phyloP scores from a whole-genome alignment of 306 rosid species.

The Cucumis melo region DNA sequence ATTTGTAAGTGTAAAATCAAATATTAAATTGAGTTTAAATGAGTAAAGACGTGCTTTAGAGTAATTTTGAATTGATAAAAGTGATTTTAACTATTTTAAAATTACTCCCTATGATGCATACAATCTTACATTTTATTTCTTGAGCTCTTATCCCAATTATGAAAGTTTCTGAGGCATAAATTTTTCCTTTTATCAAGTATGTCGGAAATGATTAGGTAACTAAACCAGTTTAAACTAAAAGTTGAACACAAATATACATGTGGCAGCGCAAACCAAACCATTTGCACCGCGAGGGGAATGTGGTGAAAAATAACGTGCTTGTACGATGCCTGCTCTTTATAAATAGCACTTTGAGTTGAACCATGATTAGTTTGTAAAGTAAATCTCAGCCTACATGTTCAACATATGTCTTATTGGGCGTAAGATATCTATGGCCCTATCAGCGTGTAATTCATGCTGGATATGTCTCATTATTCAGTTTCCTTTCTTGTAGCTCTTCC shows the following conservation, averaged over 20 bases:
- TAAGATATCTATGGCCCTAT: background rate
- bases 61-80: too few species aligned
- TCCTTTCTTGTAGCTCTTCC: constrained; percentile 66
- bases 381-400: background rate
- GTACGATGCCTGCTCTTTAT: background rate
- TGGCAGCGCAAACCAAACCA: background rate
- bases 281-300: background rate
- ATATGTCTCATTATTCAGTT: constrained; percentile 9
- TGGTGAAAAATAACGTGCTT: background rate
- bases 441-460: background rate
- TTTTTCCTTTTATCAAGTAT: background rate
- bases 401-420: background rate
- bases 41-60: too few species aligned
- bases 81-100: too few species aligned
- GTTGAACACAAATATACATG: background rate
- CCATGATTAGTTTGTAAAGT: background rate
- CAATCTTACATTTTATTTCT: background rate
- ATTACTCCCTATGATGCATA: too few species aligned
- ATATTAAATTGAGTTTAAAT: too few species aligned
- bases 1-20: too few species aligned
- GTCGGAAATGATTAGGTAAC: background rate
- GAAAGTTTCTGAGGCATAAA: background rate
- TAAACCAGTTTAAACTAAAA: background rate
- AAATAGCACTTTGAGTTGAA: background rate
- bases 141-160: background rate